Evolutionary conservation across 257 asterid genomes (phyloP), one percentile per base, ranked within the genome.

Genomic region (Plectranthus barbatus): DNA sequence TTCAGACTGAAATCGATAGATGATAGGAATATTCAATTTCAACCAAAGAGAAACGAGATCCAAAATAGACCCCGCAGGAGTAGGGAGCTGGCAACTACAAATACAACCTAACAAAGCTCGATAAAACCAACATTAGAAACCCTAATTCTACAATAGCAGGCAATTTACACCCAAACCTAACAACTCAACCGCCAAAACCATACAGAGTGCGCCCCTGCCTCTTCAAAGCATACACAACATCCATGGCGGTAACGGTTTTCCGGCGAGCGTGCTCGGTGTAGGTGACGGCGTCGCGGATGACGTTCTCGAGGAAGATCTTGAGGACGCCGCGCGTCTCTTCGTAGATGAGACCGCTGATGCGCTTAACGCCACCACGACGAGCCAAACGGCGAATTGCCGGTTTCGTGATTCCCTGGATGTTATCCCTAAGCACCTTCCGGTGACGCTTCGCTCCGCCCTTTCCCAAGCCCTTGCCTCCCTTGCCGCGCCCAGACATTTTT

Each of bases 361-460:
- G 84, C 81, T 79, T 79, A 1, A 79, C 84, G 2, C 84, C 84
- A 4, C 84, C 84, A 12, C 84, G 53, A 0, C 84, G 79, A 39
- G 84, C 84, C 75, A 79, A 21, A 2, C 84, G 77, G 2, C 84
- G 75, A 13, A 79, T 76, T 0, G 84, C 84, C 4, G 84, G 84
- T 73, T 79, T 79, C 1, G 84, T 79, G 41, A 78, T 78, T 0
- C 83, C 83, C 72, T 79, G 84, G 1, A 80, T 80, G 65, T 80
- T 80, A 34, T 80, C 82, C 39, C 82, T 37, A 31, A 77, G 44
- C 48, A 81, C 86, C 79, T 81, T 81, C 40, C 86, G 81, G 41
- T 81, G 86, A 1, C 86, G 83, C 14, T 81, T 81, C 0, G 86
- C 86, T 41, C 86, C 86, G 18, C 86, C 83, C 67, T 81, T 81